Evolutionary conservation across 441 rosid genomes (phyloP).

Genomic region (Brassica balearica): DNA sequence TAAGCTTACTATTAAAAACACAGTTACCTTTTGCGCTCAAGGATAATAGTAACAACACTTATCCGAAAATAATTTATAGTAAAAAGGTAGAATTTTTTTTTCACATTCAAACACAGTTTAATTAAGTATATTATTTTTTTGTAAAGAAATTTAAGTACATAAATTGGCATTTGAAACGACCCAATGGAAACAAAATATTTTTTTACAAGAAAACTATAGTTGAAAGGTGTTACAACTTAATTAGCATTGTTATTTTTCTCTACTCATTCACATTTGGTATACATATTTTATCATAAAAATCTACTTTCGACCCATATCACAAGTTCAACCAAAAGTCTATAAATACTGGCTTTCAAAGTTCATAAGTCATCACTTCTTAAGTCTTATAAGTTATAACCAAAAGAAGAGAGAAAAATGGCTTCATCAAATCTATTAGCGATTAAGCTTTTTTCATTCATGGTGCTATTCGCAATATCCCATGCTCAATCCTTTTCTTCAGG

Average conservation of each 20-base stretch:
- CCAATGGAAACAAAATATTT: not conserved
- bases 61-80: not conserved
- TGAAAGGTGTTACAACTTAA: not conserved
- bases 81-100: not conserved
- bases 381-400: conserved; percentile 12
- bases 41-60: not conserved
- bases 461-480: conserved; percentile 5
- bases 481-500: conserved; percentile 9
- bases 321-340: conserved; percentile 20
- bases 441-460: conserved; percentile 1
- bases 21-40: not conserved
- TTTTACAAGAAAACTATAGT: not conserved
- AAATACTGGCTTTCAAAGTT: conserved; percentile 11
- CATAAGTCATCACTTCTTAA: conserved; percentile 2
- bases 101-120: not conserved
- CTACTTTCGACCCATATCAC: not conserved
- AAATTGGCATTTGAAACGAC: not conserved
- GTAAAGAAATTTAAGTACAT: not conserved
- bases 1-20: not conserved
- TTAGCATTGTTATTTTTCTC: not conserved
- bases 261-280: not conserved
- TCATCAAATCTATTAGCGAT: conserved; percentile 2
- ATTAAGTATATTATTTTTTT: not conserved
- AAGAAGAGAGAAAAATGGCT: conserved; percentile 19
- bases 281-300: not conserved